Conservation (phyloP, 2,329 filamentous ascomycete species). For the Laburnicola sp. region DNA sequence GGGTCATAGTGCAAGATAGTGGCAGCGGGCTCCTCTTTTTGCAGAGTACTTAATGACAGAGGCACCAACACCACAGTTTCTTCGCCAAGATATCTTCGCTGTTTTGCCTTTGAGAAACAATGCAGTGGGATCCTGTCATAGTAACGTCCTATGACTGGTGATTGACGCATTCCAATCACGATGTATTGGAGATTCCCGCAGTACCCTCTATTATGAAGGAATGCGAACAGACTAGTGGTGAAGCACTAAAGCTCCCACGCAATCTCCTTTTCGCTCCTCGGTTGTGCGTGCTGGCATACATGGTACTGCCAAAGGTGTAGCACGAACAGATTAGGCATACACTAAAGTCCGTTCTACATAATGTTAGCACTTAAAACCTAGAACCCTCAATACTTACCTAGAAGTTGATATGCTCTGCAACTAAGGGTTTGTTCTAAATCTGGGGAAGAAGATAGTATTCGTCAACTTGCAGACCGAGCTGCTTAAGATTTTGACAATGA, state of each 20-base stretch:
- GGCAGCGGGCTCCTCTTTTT: background rate
- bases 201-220: background rate
- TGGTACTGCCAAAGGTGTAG: background rate
- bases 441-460: too few species aligned
- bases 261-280: background rate
- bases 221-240: background rate
- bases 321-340: background rate
- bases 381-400: too few species aligned
- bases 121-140: background rate
- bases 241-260: background rate
- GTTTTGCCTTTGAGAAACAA: background rate
- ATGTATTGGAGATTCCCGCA: background rate
- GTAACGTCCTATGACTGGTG: background rate
- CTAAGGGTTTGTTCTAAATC: too few species aligned
- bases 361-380: background rate
- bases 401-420: too few species aligned
- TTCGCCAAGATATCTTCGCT: background rate
- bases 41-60: background rate
- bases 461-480: too few species aligned
- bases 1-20: background rate
- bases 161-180: background rate
- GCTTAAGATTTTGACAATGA: too few species aligned
- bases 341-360: background rate
- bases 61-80: background rate
- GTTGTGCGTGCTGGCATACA: background rate